Evolutionary conservation across 495 filamentous ascomycete species (phyloP).

Genomic region (Xanthoparmelia taractica): DNA sequence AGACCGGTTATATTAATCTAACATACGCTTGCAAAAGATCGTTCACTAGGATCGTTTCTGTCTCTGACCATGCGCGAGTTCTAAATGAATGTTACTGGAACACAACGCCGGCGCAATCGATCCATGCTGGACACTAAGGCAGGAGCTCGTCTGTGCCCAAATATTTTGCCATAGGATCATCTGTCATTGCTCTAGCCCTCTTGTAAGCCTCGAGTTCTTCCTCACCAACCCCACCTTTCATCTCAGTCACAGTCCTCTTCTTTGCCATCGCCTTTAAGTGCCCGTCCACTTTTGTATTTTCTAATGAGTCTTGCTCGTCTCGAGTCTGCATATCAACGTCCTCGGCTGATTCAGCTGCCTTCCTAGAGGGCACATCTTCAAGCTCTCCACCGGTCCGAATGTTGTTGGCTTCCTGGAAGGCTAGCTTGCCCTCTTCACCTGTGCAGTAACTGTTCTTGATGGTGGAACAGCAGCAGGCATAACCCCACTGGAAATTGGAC

Average conservation of each 20-base stretch:
- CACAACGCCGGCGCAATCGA: background rate
- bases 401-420: slow-evolving; percentile 59
- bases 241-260: slow-evolving; percentile 59
- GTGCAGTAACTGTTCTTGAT: slow-evolving; percentile 97
- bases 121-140: background rate
- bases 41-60: background rate
- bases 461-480: slow-evolving; percentile 85
- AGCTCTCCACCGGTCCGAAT: slow-evolving; percentile 46
- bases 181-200: slow-evolving; percentile 55
- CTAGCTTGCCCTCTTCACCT: slow-evolving; percentile 70
- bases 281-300: slow-evolving; percentile 14
- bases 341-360: slow-evolving; percentile 27
- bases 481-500: slow-evolving; percentile 94
- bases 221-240: slow-evolving; percentile 67
- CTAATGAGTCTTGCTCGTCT: background rate
- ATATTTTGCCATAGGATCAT: slow-evolving; percentile 82
- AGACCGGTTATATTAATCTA: background rate
- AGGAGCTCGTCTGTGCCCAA: slow-evolving; percentile 50
- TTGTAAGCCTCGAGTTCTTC: slow-evolving; percentile 79
- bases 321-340: slow-evolving; percentile 17
- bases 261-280: slow-evolving; percentile 26
- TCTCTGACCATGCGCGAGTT: background rate
- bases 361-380: slow-evolving; percentile 26
- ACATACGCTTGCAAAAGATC: background rate
- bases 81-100: background rate